These are phyloP conservation scores for Haplosporangium sp. DNA, from an alignment of 371 early-diverging fungal genomes.

Conservation along the genomic window DNA sequence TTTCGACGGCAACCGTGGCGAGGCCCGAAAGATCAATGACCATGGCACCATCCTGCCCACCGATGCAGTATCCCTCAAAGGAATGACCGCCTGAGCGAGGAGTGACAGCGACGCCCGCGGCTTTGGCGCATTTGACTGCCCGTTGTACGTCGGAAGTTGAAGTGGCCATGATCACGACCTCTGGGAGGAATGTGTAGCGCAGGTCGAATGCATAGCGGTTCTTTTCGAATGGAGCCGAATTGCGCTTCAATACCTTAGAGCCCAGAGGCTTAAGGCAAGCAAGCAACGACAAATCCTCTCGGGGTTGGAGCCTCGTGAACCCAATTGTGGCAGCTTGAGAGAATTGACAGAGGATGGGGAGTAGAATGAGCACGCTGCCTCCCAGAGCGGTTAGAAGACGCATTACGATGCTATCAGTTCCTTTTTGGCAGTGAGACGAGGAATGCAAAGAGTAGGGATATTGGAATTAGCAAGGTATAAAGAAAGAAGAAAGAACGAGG, in stretches of 20 bases:
- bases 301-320: no score
- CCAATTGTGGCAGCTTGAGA: no score
- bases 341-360: no score
- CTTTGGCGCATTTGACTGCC: constrained; percentile 52
- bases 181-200: constrained; percentile 33
- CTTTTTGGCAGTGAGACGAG: no score
- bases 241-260: constrained; percentile 21
- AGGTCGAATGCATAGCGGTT: constrained; percentile 40
- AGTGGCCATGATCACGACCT: constrained; percentile 42
- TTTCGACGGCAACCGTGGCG: constrained; percentile 2
- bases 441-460: no score
- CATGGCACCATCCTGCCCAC: constrained; percentile 45
- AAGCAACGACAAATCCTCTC: no score
- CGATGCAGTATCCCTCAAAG: constrained; percentile 56
- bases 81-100: constrained; percentile 58
- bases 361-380: no score
- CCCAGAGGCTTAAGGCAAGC: constrained; percentile 22
- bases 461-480: no score
- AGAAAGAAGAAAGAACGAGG: no score
- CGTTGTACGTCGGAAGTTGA: constrained; percentile 29
- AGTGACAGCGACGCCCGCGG: constrained; percentile 44
- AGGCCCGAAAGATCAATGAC: constrained; percentile 54
- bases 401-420: no score
- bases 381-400: no score
- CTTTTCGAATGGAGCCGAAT: constrained; percentile 8